Evolutionary conservation across 495 filamentous ascomycete species (phyloP).

Genomic region (Neurospora sp.): DNA sequence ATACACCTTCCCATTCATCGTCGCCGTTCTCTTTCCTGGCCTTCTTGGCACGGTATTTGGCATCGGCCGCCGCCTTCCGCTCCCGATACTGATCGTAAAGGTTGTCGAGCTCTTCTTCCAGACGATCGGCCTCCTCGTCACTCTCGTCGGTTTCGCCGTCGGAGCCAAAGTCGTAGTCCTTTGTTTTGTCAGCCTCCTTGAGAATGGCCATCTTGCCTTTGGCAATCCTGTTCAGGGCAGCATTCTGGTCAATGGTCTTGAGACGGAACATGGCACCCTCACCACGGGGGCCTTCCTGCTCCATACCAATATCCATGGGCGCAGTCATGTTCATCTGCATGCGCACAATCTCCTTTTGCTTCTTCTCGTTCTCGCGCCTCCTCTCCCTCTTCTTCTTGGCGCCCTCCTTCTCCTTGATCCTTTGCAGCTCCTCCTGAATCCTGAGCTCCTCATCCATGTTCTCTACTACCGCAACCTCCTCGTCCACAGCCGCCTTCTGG

Average conservation of each 20-base stretch:
- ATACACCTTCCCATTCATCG: constrained; percentile 87
- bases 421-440: constrained; percentile 78
- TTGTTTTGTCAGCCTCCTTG: constrained; percentile 42
- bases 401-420: constrained; percentile 65
- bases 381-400: constrained; percentile 68
- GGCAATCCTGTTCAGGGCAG: constrained; percentile 56
- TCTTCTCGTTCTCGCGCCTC: constrained; percentile 78
- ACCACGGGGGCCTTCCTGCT: constrained; percentile 69
- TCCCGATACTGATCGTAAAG: constrained; percentile 84
- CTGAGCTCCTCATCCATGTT: constrained; percentile 89
- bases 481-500: constrained; percentile 34
- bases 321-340: constrained; percentile 96
- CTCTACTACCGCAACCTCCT: constrained; percentile 71
- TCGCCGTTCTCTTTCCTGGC: constrained; percentile 72
- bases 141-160: constrained; percentile 47
- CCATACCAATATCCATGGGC: constrained; percentile 91
- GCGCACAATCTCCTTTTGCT: constrained; percentile 79
- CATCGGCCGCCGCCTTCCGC: constrained; percentile 63
- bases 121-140: constrained; percentile 68
- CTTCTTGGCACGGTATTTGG: constrained; percentile 84
- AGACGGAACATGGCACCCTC: constrained; percentile 76
- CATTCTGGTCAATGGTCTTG: constrained; percentile 65
- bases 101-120: constrained; percentile 76
- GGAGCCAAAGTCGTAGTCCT: constrained; percentile 48
- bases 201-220: constrained; percentile 67